Conservation (phyloP, 495 filamentous ascomycete genomes). For the Endocarpon pusillum region DNA sequence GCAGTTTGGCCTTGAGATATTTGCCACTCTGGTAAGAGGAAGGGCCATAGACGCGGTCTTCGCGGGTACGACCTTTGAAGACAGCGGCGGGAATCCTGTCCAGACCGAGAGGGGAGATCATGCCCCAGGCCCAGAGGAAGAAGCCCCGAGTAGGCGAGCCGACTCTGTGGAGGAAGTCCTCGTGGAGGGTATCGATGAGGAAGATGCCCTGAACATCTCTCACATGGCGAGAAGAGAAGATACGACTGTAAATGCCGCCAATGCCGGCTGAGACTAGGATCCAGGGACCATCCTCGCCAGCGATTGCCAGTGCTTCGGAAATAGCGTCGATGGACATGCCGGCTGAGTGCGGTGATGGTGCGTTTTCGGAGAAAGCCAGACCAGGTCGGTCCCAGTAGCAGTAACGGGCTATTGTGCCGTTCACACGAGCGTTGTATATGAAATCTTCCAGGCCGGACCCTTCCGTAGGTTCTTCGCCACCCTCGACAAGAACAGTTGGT, state of each 20-base stretch:
- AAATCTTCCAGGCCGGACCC: conserved; percentile 50
- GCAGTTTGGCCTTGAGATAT: conserved; percentile 73
- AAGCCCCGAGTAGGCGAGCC: conserved; percentile 58
- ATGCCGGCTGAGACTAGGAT: conserved; percentile 54
- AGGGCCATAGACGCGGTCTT: conserved; percentile 68
- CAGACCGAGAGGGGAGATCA: conserved; percentile 74
- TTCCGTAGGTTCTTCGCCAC: conserved; percentile 63
- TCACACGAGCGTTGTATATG: conserved; percentile 40
- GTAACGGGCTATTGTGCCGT: conserved; percentile 66
- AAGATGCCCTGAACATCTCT: conserved; percentile 58
- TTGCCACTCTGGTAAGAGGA: conserved; percentile 63
- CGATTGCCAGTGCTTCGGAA: conserved; percentile 62
- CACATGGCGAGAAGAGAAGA: conserved; percentile 70
- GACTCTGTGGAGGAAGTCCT: conserved; percentile 55
- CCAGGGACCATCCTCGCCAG: conserved; percentile 77
- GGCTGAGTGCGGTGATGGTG: conserved; percentile 79
- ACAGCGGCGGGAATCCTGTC: conserved; percentile 60
- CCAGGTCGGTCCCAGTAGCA: conserved; percentile 95
- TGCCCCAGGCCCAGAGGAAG: conserved; percentile 63
- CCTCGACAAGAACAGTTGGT: conserved; percentile 66
- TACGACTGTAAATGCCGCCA: conserved; percentile 71
- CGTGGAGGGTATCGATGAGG: conserved; percentile 74
- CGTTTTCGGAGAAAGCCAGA: conserved; percentile 78
- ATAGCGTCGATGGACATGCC: conserved; percentile 77
- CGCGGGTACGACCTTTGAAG: conserved; percentile 58